Evolutionary conservation across 306 rosid species (phyloP).

Genomic region (Trifolium pratense): DNA sequence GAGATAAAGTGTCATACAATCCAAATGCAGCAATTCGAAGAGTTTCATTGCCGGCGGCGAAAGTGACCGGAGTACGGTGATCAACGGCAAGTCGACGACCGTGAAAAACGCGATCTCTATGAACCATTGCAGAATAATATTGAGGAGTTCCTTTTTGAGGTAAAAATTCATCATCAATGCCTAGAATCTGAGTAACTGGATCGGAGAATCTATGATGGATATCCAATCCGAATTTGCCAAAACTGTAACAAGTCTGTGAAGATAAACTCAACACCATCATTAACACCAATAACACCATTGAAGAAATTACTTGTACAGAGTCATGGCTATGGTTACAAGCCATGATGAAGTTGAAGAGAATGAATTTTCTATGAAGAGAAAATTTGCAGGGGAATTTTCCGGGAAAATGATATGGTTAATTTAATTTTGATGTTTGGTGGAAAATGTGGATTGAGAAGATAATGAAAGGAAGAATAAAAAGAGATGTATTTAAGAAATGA

Average conservation of each 20-base stretch:
- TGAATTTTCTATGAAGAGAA: neutral
- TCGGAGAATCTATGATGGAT: slow-evolving; percentile 76
- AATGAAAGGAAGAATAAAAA: too few relatives aligned
- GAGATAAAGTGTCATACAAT: slow-evolving; percentile 52
- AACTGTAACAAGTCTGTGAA: slow-evolving; percentile 45
- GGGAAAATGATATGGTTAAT: too few relatives aligned
- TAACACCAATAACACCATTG: neutral
- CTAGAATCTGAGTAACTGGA: slow-evolving; percentile 59
- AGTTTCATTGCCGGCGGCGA: slow-evolving; percentile 68
- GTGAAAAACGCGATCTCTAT: slow-evolving; percentile 61
- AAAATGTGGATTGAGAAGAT: too few relatives aligned
- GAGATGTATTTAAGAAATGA: too few relatives aligned
- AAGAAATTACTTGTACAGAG: neutral
- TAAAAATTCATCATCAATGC: slow-evolving; percentile 33
- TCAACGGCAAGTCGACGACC: slow-evolving; percentile 63
- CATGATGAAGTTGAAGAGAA: slow-evolving; percentile 30
- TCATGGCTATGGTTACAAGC: slow-evolving; percentile 30
- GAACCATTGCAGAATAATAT: slow-evolving; percentile 68
- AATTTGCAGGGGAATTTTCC: too few relatives aligned
- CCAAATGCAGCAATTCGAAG: slow-evolving; percentile 43
- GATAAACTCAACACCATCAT: slow-evolving; percentile 32
- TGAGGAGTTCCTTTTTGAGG: slow-evolving; percentile 66
- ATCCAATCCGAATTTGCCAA: slow-evolving; percentile 56
- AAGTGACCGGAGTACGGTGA: slow-evolving; percentile 50
- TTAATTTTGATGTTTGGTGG: too few relatives aligned